Evolutionary conservation across 495 filamentous ascomycete species (phyloP).

Genomic region (Hypoxylon lenormandii): DNA sequence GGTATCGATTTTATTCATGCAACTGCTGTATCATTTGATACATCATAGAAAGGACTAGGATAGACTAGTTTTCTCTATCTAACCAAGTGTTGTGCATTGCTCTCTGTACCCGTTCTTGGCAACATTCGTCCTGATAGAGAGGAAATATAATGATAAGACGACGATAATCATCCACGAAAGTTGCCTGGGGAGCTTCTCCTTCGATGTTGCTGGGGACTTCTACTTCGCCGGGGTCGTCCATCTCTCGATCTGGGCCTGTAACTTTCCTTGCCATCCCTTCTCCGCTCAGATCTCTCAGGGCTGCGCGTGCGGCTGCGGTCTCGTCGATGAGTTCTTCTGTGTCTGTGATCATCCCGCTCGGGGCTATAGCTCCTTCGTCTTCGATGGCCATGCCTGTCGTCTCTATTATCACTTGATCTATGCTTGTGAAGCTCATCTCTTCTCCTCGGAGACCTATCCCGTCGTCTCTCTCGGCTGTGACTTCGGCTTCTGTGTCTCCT

Average conservation of each 20-base stretch:
- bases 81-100: too few relatives aligned
- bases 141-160: too few relatives aligned
- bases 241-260: slow-evolving; percentile 40
- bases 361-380: slow-evolving; percentile 36
- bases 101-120: too few relatives aligned
- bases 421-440: slow-evolving; percentile 30
- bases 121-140: too few relatives aligned
- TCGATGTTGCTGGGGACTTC: slow-evolving; percentile 34
- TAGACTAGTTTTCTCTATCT: too few relatives aligned
- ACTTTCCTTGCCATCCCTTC: slow-evolving; percentile 32
- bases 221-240: slow-evolving; percentile 42
- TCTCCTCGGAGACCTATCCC: slow-evolving; percentile 36
- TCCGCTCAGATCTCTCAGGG: slow-evolving; percentile 39
- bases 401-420: slow-evolving; percentile 35
- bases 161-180: too few relatives aligned
- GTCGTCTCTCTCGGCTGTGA: slow-evolving; percentile 47
- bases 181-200: slow-evolving; percentile 23
- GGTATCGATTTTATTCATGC: too few relatives aligned
- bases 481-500: slow-evolving; percentile 56
- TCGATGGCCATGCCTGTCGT: slow-evolving; percentile 33
- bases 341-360: slow-evolving; percentile 23
- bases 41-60: too few relatives aligned
- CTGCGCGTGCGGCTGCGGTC: slow-evolving; percentile 38
- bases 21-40: too few relatives aligned
- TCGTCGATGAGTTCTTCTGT: slow-evolving; percentile 19